A percentile compares a stretch with the other conserved stretches of the same genome.
These are phyloP conservation scores for Monosporascus ibericus DNA, from an alignment of 2,329 filamentous ascomycete species.

Conservation along the genomic window DNA sequence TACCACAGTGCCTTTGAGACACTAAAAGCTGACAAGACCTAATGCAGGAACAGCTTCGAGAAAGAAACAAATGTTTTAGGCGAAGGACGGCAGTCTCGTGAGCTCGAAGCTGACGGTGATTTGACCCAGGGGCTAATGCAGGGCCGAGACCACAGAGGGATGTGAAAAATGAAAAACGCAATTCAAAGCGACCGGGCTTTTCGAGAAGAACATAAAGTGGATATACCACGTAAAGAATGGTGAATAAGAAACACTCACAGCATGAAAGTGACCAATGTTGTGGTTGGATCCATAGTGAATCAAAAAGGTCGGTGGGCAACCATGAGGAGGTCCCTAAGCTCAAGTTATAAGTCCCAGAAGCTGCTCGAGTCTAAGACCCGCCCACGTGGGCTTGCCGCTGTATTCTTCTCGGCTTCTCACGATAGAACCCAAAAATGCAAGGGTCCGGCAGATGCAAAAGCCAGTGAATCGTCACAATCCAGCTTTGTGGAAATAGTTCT, in stretches of 20 bases:
- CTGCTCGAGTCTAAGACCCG: neutral
- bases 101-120: neutral
- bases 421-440: neutral
- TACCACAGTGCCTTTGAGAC: neutral
- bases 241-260: slow-evolving; percentile 46
- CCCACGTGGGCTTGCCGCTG: neutral
- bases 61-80: neutral
- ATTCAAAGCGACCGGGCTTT: slow-evolving; percentile 1
- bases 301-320: neutral
- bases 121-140: too few relatives aligned
- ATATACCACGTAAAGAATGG: slow-evolving; percentile 15
- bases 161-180: slow-evolving; percentile 12
- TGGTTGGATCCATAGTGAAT: slow-evolving; percentile 50
- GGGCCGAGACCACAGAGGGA: too few relatives aligned
- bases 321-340: neutral
- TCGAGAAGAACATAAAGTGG: slow-evolving; percentile 11
- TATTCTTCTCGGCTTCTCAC: neutral
- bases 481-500: neutral
- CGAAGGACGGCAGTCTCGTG: neutral
- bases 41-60: neutral
- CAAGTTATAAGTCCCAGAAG: neutral
- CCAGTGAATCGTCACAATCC: neutral
- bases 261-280: slow-evolving; percentile 63
- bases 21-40: neutral
- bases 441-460: neutral